Evolutionary conservation across 805 yeast genomes (phyloP).

Genomic region (Teunomyces funiuensis): DNA sequence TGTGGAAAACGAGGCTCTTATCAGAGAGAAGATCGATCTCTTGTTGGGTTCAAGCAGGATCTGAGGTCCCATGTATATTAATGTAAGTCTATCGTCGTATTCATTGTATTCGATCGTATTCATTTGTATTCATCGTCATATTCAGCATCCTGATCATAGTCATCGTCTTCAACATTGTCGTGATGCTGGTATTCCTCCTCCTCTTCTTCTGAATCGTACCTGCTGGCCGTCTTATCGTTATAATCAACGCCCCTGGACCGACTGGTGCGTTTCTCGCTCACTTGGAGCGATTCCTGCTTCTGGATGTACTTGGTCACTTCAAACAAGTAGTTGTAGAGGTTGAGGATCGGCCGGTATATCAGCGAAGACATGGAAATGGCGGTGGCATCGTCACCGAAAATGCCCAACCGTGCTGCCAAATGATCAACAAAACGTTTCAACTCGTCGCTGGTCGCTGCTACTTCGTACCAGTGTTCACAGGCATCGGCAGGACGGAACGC

Average conservation of each 20-base stretch:
- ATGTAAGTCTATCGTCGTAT: constrained; percentile 1
- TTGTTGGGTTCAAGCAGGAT: constrained; percentile 60
- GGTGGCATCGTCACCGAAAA: constrained; percentile 4
- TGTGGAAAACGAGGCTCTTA: constrained; percentile 61
- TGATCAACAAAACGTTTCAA: constrained; percentile 26
- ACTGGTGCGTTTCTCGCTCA: constrained; percentile 4
- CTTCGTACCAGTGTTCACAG: constrained; percentile 31
- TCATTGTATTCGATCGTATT: too few relatives aligned
- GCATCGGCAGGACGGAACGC: constrained; percentile 5
- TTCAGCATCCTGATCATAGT: constrained; percentile 16
- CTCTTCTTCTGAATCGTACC: constrained; percentile 10
- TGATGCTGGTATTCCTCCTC: constrained; percentile 13
- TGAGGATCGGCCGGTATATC: constrained; percentile 24
- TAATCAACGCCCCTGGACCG: constrained; percentile 5
- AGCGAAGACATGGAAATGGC: constrained; percentile 16
- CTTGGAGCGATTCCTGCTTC: constrained; percentile 22
- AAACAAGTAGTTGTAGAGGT: constrained; percentile 30
- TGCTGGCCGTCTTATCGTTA: constrained; percentile 6
- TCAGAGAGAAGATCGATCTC: constrained; percentile 76
- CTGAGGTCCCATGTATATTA: constrained; percentile 14
- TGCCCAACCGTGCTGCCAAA: constrained; percentile 23
- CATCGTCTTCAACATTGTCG: constrained; percentile 19
- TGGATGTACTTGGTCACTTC: constrained; percentile 27
- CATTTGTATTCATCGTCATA: constrained; percentile 7
- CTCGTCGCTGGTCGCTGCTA: constrained; percentile 33